Percentiles rank a stretch among this genome's conserved stretches.
These are phyloP conservation scores for Leptodontidium sp. DNA, from an alignment of 2,329 filamentous ascomycete genomes.

Conservation along the genomic window DNA sequence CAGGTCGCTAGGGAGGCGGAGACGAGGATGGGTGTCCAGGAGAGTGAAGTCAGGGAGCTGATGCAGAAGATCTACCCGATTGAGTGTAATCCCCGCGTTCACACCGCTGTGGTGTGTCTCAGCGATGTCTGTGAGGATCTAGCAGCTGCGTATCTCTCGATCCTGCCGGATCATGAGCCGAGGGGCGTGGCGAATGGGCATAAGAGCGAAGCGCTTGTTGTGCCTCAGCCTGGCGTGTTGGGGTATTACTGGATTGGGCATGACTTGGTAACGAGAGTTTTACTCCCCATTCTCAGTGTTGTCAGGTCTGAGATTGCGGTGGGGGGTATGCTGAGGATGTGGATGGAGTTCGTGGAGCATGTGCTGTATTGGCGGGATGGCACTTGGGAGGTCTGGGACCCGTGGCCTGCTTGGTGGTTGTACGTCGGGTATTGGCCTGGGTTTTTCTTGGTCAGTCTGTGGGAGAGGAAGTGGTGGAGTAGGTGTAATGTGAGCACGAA, in stretches of 20 bases:
- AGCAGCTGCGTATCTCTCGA: constrained; percentile 59
- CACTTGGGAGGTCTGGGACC: constrained; percentile 62
- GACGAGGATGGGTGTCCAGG: constrained; percentile 21
- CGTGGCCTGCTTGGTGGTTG: constrained; percentile 63
- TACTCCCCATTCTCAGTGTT: constrained; percentile 54
- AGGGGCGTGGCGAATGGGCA: constrained; percentile 29
- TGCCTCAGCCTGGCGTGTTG: constrained; percentile 42
- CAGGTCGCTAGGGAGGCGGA: constrained; percentile 36
- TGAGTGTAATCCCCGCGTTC: constrained; percentile 74
- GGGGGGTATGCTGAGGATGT: constrained; percentile 34
- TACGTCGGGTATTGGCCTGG: constrained; percentile 65
- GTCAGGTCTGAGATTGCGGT: constrained; percentile 41
- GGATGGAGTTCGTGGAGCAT: constrained; percentile 48
- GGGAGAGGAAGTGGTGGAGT: constrained; percentile 63
- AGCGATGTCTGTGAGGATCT: constrained; percentile 52
- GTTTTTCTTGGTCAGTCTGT: constrained; percentile 57
- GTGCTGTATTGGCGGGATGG: constrained; percentile 62
- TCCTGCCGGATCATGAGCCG: constrained; percentile 46
- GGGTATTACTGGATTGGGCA: constrained; percentile 73
- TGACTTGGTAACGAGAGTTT: constrained; percentile 62
- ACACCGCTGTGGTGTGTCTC: constrained; percentile 73
- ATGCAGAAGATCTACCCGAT: constrained; percentile 67
- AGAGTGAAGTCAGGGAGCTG: constrained; percentile 34
- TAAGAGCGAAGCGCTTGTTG: constrained; percentile 18
- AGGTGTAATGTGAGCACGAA: constrained; percentile 73